A percentile compares a stretch with the other conserved stretches of the same genome.
Evolutionary conservation across 2,329 filamentous ascomycete genomes (phyloP).

Genomic region (Beauveria varroae): DNA sequence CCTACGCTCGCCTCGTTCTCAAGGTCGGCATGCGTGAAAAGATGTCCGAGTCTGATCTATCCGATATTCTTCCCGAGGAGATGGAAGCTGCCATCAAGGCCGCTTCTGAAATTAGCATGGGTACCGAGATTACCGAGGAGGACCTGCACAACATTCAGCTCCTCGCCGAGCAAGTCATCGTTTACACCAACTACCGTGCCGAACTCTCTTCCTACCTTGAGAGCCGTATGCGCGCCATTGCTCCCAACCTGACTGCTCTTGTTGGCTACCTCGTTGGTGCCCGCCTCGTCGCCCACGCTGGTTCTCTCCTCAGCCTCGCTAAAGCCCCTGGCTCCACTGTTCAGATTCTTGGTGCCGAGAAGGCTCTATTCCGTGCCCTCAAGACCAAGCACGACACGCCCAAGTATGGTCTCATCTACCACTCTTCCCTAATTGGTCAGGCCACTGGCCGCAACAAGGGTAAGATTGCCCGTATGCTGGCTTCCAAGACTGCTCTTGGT

Average conservation of each 20-base stretch:
- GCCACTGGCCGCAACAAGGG: constrained; percentile 98
- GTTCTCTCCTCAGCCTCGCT: constrained; percentile 88
- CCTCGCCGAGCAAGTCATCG: constrained; percentile 87
- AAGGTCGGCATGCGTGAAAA: constrained; percentile 84
- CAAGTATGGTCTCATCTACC: constrained; percentile 94
- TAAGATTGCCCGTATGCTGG: constrained; percentile 95
- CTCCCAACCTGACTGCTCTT: constrained; percentile 88
- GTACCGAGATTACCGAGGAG: constrained; percentile 88
- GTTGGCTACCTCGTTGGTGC: constrained; percentile 92
- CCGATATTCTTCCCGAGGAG: constrained; percentile 90
- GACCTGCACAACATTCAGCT: constrained; percentile 90
- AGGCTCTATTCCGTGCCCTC: constrained; percentile 93
- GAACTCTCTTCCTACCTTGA: constrained; percentile 85
- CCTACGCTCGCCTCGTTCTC: constrained; percentile 82
- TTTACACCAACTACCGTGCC: constrained; percentile 82
- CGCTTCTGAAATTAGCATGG: constrained; percentile 95
- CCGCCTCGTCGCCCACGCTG: constrained; percentile 87
- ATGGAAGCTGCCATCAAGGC: constrained; percentile 87
- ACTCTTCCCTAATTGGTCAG: constrained; percentile 89
- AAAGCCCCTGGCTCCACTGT: constrained; percentile 94
- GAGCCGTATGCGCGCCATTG: constrained; percentile 92
- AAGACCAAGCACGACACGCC: constrained; percentile 99
- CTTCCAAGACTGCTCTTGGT: constrained; percentile 88
- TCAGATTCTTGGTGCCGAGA: constrained; percentile 97
- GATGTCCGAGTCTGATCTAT: constrained; percentile 67